phyloP scores from a whole-genome alignment of 352 stramenopile genomes.

The Pythium monospermum region DNA sequence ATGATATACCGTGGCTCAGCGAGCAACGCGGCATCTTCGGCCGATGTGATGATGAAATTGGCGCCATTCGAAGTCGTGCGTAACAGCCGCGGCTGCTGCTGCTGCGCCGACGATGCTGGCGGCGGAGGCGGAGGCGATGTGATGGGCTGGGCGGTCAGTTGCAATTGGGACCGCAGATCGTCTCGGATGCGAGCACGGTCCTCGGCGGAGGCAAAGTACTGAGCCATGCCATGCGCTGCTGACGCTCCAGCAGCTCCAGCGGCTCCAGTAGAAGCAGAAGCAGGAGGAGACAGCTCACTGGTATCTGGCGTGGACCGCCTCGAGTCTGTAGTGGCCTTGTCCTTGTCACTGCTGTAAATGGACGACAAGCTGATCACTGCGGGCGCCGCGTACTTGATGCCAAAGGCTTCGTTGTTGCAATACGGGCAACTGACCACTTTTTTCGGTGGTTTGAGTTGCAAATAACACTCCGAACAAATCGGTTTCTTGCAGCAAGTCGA shows the following conservation, averaged over 20 bases:
- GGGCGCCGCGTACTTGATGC: conserved; percentile 42
- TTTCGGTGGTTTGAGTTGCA: conserved; percentile 31
- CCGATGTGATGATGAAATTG: conserved; percentile 20
- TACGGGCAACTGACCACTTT: conserved; percentile 65
- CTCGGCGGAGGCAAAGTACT: conserved; percentile 54
- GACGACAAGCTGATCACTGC: conserved; percentile 38
- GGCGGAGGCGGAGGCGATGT: conserved; percentile 28
- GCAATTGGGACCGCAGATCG: conserved; percentile 63
- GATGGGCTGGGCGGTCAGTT: conserved; percentile 47
- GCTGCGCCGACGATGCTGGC: conserved; percentile 1
- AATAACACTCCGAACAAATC: conserved; percentile 32
- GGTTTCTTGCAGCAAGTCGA: conserved; percentile 39
- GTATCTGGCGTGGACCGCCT: conserved; percentile 3
- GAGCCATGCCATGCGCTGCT: conserved; percentile 10
- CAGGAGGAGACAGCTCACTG: conserved; percentile 2
- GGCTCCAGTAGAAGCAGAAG: not conserved
- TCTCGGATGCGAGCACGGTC: conserved; percentile 71
- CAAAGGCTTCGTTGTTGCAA: conserved; percentile 68
- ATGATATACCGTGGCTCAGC: conserved; percentile 22
- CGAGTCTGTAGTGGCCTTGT: conserved; percentile 2
- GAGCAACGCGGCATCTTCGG: conserved; percentile 18
- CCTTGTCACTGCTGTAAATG: conserved; percentile 32
- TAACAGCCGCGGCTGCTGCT: not conserved
- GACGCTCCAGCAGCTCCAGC: conserved; percentile 22
- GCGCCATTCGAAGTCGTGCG: not conserved